Conservation (phyloP, 768 basidiomycete genomes). For the Termitomyces sp. region DNA sequence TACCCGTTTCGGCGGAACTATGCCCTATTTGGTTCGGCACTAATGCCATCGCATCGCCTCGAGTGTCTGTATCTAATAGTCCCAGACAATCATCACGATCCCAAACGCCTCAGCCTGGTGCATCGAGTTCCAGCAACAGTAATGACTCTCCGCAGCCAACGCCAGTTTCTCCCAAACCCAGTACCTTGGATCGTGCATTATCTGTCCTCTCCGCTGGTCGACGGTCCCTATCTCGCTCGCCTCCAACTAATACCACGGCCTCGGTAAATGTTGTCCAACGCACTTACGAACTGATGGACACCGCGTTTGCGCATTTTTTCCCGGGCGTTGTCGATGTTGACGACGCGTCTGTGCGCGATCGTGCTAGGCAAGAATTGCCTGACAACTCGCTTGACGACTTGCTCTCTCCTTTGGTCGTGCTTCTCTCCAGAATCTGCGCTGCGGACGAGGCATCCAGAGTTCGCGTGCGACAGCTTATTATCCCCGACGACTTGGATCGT, state of each 20-base stretch:
- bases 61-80: slow-evolving; percentile 27
- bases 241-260: slow-evolving; percentile 32
- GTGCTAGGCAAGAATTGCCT: slow-evolving; percentile 38
- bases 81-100: slow-evolving; percentile 32
- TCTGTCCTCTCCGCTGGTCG: slow-evolving; percentile 50
- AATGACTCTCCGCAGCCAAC: slow-evolving; percentile 30
- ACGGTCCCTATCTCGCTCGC: slow-evolving; percentile 45
- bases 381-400: slow-evolving; percentile 71
- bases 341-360: slow-evolving; percentile 52
- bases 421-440: slow-evolving; percentile 66
- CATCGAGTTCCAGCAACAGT: slow-evolving; percentile 30
- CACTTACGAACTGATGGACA: slow-evolving; percentile 64
- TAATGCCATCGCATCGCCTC: slow-evolving; percentile 25
- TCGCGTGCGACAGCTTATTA: slow-evolving; percentile 59
- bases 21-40: slow-evolving; percentile 59
- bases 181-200: slow-evolving; percentile 53
- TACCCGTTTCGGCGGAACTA: slow-evolving; percentile 61
- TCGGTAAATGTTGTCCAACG: slow-evolving; percentile 52
- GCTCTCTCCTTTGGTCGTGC: slow-evolving; percentile 68
- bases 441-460: slow-evolving; percentile 55
- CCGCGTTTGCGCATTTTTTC: slow-evolving; percentile 55
- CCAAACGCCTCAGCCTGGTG: slow-evolving; percentile 24
- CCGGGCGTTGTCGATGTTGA: slow-evolving; percentile 63
- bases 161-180: slow-evolving; percentile 29
- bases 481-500: slow-evolving; percentile 80